Evolutionary conservation across 768 basidiomycete species (phyloP).

Genomic region (Tremella yokohamensis): DNA sequence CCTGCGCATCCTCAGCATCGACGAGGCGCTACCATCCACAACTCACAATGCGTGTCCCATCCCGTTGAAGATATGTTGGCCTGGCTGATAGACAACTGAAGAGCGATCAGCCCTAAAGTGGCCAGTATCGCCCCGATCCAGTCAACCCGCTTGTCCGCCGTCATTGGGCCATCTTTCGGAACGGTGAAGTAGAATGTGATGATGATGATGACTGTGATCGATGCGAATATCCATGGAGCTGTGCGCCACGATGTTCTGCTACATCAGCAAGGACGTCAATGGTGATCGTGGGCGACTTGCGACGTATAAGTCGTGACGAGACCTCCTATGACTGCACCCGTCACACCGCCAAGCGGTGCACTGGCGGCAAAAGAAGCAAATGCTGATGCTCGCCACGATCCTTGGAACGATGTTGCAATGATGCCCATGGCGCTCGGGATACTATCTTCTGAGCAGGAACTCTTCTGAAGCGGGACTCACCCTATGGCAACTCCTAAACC

Average conservation of each 20-base stretch:
- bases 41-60: constrained; percentile 61
- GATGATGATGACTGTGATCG: constrained; percentile 54
- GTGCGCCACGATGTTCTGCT: constrained; percentile 42
- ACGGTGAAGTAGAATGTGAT: constrained; percentile 63
- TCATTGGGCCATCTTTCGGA: constrained; percentile 52
- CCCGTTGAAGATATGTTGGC: constrained; percentile 58
- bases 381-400: constrained; percentile 60
- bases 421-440: constrained; percentile 7
- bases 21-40: constrained; percentile 7
- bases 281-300: constrained; percentile 62
- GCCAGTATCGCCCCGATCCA: constrained; percentile 70
- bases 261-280: constrained; percentile 62
- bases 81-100: constrained; percentile 68
- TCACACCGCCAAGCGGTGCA: constrained; percentile 69
- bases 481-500: constrained; percentile 28
- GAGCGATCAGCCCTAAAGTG: constrained; percentile 62
- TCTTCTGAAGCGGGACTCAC: constrained; percentile 23
- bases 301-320: constrained; percentile 56
- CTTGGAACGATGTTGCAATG: constrained; percentile 19
- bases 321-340: constrained; percentile 67
- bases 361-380: constrained; percentile 80
- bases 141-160: constrained; percentile 52
- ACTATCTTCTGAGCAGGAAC: background rate
- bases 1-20: constrained; percentile 53
- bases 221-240: no score